Evolutionary conservation across 805 yeast species (phyloP), one percentile per base, ranked within the genome.

Genomic region (Saturnispora dispora): DNA sequence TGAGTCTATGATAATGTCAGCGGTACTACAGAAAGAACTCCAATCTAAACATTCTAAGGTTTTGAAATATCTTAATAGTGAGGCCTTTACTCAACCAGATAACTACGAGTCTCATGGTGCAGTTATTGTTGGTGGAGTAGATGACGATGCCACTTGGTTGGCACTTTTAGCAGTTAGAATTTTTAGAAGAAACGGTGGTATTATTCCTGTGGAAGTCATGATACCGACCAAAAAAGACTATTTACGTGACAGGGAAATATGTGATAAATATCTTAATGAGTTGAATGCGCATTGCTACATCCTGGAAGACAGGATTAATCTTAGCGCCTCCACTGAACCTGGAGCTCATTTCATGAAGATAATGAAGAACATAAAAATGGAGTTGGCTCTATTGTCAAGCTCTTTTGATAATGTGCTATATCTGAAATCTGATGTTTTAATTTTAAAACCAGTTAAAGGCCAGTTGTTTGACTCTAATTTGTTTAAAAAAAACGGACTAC

Each of bases 231-330:
- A 47, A 22, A 57, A 59, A 0, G 78, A 74, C 51, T 75, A 73
- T 54, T 63, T 67, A 13, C 65, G 66, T 42, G 70, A 71, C 47
- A 52, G 60, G 35, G 83, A 82, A 51, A 72, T 72, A 42, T 77
- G 81, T 62, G 74, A 73, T 45, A 60, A 53, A 9, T 60, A 70
- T 36, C 57, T 76, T 40, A 78, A 78, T 4, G 64, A 58, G 35
- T 60, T 77, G 46, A 75, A 81, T 56, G 88, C 86, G 0, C 73
- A 71, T 51, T 84, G 91, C 69, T 72, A 81, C 15, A 70, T 75
- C 39, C 68, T 79, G 63, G 66, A 75, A 41, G 74, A 78, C 57
- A 73, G 75, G 51, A 61, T 82, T 41, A 81, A 83, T 60, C 20
- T 41, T 51, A 48, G 45, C 6, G 54, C 53, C 17, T 41, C 45